phyloP scores from a whole-genome alignment of 129 eudicot species.

The Helianthus tuberosus region DNA sequence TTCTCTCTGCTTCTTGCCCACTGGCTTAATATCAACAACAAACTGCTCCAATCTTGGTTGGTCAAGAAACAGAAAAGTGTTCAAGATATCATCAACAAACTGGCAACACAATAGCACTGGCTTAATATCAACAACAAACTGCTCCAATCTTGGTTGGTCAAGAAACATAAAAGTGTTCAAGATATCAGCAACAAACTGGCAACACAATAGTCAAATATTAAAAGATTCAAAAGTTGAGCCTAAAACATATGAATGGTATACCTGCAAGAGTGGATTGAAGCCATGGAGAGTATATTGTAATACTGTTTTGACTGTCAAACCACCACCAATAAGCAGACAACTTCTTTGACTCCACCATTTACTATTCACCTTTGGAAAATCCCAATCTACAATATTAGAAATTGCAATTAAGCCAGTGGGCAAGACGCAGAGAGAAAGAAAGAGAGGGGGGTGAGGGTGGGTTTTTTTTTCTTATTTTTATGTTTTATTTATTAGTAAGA shows the following conservation, averaged over 20 bases:
- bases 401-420: too few relatives aligned
- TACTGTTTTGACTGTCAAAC: constrained; percentile 56
- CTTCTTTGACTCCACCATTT: constrained; percentile 44
- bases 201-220: not conserved
- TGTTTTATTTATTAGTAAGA: too few relatives aligned
- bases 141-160: not conserved
- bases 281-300: constrained; percentile 67
- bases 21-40: too few relatives aligned
- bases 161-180: not conserved
- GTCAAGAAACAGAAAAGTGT: not conserved
- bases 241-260: constrained; percentile 4
- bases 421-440: too few relatives aligned
- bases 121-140: too few relatives aligned
- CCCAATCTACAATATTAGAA: not conserved
- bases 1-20: too few relatives aligned
- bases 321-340: constrained; percentile 72
- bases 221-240: not conserved
- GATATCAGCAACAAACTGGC: constrained; percentile 7
- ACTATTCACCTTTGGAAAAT: constrained; percentile 21
- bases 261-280: constrained; percentile 77
- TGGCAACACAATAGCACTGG: not conserved
- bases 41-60: not conserved
- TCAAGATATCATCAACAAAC: constrained; percentile 6
- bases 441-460: too few relatives aligned
- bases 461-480: too few relatives aligned